Evolutionary conservation across 768 basidiomycete genomes (phyloP).

Genomic region (Butyriboletus loyo): DNA sequence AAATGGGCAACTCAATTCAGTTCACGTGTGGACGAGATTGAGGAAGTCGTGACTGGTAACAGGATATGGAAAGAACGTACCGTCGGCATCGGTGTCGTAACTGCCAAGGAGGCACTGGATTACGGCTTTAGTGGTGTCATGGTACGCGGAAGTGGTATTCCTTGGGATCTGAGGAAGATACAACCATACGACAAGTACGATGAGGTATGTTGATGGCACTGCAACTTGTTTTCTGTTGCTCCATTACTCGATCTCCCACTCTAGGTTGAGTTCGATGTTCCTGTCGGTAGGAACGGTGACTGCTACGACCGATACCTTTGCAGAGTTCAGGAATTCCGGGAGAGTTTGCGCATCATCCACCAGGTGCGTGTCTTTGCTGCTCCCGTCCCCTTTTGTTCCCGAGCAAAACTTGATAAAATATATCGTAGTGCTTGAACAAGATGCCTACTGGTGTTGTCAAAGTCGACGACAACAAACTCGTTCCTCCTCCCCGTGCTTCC

Average conservation of each 20-base stretch:
- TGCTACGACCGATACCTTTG: conserved; percentile 98
- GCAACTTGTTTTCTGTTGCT: not conserved
- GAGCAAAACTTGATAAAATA: not conserved
- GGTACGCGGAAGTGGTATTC: conserved; percentile 89
- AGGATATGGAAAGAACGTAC: conserved; percentile 98
- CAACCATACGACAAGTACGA: conserved; percentile 96
- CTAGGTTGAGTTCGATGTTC: conserved; percentile 94
- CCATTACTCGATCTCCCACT: not conserved
- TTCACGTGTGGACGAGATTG: conserved; percentile 91
- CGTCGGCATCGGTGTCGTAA: conserved; percentile 84
- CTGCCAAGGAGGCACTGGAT: conserved; percentile 87
- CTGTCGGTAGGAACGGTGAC: conserved; percentile 95
- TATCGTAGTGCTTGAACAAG: conserved; percentile 87
- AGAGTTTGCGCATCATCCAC: conserved; percentile 83
- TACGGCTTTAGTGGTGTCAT: conserved; percentile 97
- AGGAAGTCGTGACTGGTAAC: conserved; percentile 97
- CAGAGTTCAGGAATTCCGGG: conserved; percentile 97
- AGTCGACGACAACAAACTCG: conserved; percentile 96
- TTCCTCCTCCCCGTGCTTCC: conserved; percentile 90
- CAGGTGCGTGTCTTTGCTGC: conserved; percentile 43
- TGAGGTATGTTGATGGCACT: conserved; percentile 49
- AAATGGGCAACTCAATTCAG: conserved; percentile 96
- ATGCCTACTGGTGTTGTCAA: conserved; percentile 91
- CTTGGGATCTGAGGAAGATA: conserved; percentile 93
- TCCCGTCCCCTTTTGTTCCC: not conserved